Percentiles rank a stretch among this genome's conserved stretches.
These are phyloP conservation scores for Aspergillus sclerotioniger DNA, from an alignment of 495 filamentous ascomycete genomes.

Conservation along the genomic window DNA sequence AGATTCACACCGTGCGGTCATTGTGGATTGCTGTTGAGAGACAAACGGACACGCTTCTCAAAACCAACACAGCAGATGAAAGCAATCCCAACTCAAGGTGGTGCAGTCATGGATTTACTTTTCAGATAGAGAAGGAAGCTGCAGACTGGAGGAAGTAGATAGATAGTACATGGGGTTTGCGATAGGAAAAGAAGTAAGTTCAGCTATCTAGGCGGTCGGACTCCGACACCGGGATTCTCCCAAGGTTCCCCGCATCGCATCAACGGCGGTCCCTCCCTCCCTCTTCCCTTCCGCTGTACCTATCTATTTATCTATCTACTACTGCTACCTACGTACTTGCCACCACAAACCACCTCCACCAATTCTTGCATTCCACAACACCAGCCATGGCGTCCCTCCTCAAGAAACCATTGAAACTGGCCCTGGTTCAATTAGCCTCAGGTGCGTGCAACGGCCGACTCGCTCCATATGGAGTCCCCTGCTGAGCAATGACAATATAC, in stretches of 20 bases:
- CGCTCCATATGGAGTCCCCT: neutral
- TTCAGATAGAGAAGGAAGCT: no score
- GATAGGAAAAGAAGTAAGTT: neutral
- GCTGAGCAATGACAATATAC: conserved; percentile 5
- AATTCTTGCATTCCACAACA: neutral
- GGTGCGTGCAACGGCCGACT: conserved; percentile 38
- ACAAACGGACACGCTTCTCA: no score
- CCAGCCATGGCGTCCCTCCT: conserved; percentile 54
- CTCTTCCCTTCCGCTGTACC: neutral
- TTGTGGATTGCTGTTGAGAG: no score
- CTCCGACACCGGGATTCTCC: neutral
- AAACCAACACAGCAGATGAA: no score
- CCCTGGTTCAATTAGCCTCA: conserved; percentile 76
- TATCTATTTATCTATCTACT: no score
- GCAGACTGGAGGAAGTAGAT: no score
- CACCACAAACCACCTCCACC: neutral
- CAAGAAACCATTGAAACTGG: conserved; percentile 73
- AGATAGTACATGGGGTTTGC: no score
- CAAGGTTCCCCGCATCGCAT: neutral
- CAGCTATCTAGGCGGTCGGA: neutral
- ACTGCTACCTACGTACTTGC: neutral
- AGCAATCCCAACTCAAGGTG: no score
- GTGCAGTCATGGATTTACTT: no score
- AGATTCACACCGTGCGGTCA: no score
- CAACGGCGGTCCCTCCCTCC: neutral